Evolutionary conservation across 116 monocot genomes (phyloP), one percentile per base, ranked within the genome.

Genomic region (Posidonia oceanica): DNA sequence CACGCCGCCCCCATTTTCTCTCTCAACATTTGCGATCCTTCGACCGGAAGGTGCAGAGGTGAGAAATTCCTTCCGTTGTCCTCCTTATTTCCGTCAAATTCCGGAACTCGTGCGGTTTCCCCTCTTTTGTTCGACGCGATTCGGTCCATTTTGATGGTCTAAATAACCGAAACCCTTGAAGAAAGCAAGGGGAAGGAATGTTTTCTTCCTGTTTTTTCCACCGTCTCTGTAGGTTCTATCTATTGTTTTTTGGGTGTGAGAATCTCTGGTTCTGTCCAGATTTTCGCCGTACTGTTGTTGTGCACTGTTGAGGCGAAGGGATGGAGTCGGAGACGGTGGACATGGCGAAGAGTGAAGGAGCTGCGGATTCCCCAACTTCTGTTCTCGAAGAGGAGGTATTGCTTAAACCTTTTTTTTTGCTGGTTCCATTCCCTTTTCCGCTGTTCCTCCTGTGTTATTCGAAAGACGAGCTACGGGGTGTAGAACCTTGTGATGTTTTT

Each of bases 381-480:
- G 91, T 91, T 13, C 81, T 91, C 18, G 79, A 83, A 69, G 91
- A 91, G 4, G 88, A 91, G 88, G 91, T 91, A 58, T 74, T 67
- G n/a, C 7, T 29, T 59, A 56, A 42, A 14, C 8, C 16, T 22
- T 72, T 61, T 74, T 62, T 59, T 62, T 61, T 16, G 14, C 15
- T 55, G 22, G 66, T 68, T 54, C n/a, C n/a, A n/a, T 70, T 1
- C 57, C 20, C 17, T 16, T 17, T 67, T 21, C 22, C 29, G 17
- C 0, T n/a, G 16, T 54, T 41, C 14, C 20, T 1, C 13, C 3
- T 6, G 68, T 29, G 29, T 29, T 29, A 29, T 29, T 29, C 29
- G 29, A 29, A 29, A 1, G 29, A 29, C 29, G 29, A 29, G 29
- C 1, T 29, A 29, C 29, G 29, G 29, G 29, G 29, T 29, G 29